Evolutionary conservation across 495 filamentous ascomycete species (phyloP), one percentile per base, ranked within the genome.

Genomic region (Penicillium ucsense): DNA sequence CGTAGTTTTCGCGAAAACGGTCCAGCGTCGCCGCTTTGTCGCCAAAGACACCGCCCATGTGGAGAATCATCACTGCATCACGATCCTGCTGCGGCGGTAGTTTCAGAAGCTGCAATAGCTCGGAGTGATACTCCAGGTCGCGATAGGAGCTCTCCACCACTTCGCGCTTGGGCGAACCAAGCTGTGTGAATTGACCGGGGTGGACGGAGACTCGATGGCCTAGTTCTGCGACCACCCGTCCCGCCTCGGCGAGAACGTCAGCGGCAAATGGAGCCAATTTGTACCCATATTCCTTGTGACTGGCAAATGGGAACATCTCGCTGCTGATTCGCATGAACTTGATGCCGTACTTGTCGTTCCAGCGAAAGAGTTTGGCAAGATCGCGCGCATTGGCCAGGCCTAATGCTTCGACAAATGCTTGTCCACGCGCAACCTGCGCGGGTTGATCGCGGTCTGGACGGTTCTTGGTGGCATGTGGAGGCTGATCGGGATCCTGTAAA

Each of bases 291-390:
- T 85, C 83, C 29, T 75, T 73, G 53, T 96, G 89, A 42, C 85
- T 91, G 0, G 92, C 89, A 61, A 96, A 96, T 1, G 91, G 92
- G 50, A 96, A 96, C 87, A 95, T 95, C 58, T 95, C 92, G 54
- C 85, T 92, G 54, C 85, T 91, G 12, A 97, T 73, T 3, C 91
- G 83, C 74, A 97, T 76, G 62, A 98, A 94, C 58, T 85, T 92
- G 67, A 96, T 97, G 36, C 81, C 82, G 48, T 92, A 96, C 46
- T 80, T 82, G 49, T 95, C 88, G 59, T 97, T 96, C 92, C 92
- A 98, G 3, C 82, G 77, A 20, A 97, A 55, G 74, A 96, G 82
- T 58, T 94, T 95, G 33, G 77, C 66, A 5, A 96, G 78, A 54
- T 96, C 90, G 32, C 79, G 74, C 20, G 85, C 84, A 65, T 98